Evolutionary conservation across 2,329 filamentous ascomycete species (phyloP).

Genomic region (Plenodomus lindquistii): DNA sequence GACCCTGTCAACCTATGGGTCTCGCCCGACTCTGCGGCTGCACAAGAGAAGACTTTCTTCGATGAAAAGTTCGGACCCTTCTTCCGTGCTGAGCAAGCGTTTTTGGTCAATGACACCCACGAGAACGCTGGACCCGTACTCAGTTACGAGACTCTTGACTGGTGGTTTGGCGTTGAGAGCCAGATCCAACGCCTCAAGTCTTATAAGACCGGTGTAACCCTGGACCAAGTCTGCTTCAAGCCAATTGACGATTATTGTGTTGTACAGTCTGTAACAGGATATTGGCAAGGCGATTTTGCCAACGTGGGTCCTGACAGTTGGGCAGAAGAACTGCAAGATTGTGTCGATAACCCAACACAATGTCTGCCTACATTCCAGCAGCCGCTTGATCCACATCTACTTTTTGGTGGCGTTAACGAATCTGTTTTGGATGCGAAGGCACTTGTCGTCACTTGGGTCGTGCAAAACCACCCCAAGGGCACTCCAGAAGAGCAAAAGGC

Average conservation of each 20-base stretch:
- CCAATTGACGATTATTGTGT: conserved; percentile 88
- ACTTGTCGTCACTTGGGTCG: conserved; percentile 90
- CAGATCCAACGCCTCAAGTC: conserved; percentile 75
- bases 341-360: conserved; percentile 73
- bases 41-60: conserved; percentile 91
- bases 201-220: conserved; percentile 65
- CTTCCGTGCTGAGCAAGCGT: conserved; percentile 90
- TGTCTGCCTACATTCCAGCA: conserved; percentile 90
- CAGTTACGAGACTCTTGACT: conserved; percentile 82
- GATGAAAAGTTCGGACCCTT: conserved; percentile 93
- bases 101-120: conserved; percentile 85
- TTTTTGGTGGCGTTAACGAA: conserved; percentile 78
- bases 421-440: conserved; percentile 73
- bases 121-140: conserved; percentile 74
- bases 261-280: conserved; percentile 88
- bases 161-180: conserved; percentile 92
- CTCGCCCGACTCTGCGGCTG: conserved; percentile 87
- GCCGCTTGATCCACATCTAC: conserved; percentile 80
- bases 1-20: conserved; percentile 95
- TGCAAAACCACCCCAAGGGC: conserved; percentile 81
- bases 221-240: conserved; percentile 92
- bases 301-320: conserved; percentile 69
- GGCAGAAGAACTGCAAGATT: conserved; percentile 71
- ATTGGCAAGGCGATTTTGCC: conserved; percentile 72
- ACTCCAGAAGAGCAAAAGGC: conserved; percentile 71